Evolutionary conservation across 1,284 basidiomycete species (phyloP), one percentile per base, ranked within the genome.

Genomic region (Fomitiporia mediterranea): DNA sequence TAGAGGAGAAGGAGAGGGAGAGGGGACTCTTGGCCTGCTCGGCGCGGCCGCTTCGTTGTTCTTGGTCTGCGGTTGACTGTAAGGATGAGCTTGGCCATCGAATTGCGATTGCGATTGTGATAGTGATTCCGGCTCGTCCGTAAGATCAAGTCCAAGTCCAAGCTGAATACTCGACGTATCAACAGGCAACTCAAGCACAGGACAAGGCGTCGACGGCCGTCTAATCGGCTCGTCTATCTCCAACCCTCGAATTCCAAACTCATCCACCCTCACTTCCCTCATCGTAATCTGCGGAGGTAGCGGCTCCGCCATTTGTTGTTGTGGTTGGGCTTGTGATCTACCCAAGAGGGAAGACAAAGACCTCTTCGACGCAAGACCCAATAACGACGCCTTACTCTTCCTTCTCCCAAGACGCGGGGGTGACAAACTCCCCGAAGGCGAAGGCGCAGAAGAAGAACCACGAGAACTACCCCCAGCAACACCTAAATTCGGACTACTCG

Each of bases 281-380:
- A n/a, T n/a, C n/a, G 55, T 7, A 28, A 48, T 43, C 25, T 23
- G 28, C 40, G 55, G 15, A 23, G 23, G 51, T 21, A 21, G 40
- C 15, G 28, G 34, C 28, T 32, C 51, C 6, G 27, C 13, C n/a
- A n/a, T n/a, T n/a, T n/a, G n/a, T n/a, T n/a, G n/a, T 25, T 19
- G 53, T 13, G 49, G 19, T 43, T 56, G 55, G 15, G 25, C 38
- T 21, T 58, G 51, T 27, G 57, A 30, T 9, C 48, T 39, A 19
- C 57, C 57, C 27, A 59, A 32, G 5, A 59, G 48, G 17, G 57
- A 59, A n/a, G 57, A 59, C 7, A 59, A 19, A n/a, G 57, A 59
- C 15, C 57, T 37, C 39, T 59, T 59, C 17, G 57, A 32, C 17
- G 42, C 34, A 21, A 59, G 42, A n/a, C 53, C 53, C 23, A 51